Conservation (phyloP, 192 early-diverging fungal genomes). For the Backusella macrospora region DNA sequence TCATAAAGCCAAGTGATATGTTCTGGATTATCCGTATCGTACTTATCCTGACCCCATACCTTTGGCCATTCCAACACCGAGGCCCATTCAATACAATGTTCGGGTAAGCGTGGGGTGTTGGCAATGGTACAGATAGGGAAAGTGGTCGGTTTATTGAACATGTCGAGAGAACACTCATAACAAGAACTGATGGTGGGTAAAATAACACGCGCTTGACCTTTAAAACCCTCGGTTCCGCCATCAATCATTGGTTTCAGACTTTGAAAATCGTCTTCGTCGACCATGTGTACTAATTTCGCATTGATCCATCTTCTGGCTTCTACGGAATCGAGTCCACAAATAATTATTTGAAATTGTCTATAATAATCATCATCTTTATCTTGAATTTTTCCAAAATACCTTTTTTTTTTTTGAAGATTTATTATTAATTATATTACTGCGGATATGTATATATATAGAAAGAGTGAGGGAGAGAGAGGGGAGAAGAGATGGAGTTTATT, state of each 20-base stretch:
- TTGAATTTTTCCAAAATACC: constrained; percentile 89
- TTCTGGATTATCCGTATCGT: constrained; percentile 77
- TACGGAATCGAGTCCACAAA: constrained; percentile 94
- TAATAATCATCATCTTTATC: constrained; percentile 97
- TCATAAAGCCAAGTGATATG: constrained; percentile 80
- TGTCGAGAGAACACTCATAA: constrained; percentile 94
- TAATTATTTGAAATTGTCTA: constrained; percentile 79
- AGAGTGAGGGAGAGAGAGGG: not conserved
- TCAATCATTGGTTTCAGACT: constrained; percentile 90
- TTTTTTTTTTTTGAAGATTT: constrained; percentile 18
- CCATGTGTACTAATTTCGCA: constrained; percentile 79
- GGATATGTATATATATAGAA: not conserved
- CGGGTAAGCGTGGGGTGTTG: constrained; percentile 95
- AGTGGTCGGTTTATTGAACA: constrained; percentile 86
- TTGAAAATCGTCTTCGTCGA: constrained; percentile 70
- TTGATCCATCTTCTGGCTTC: constrained; percentile 98
- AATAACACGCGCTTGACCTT: constrained; percentile 93
- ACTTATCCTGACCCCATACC: constrained; percentile 57
- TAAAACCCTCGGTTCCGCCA: constrained; percentile 95
- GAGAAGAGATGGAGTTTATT: too few species aligned
- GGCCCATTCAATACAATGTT: constrained; percentile 99
- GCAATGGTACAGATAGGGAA: constrained; percentile 99
- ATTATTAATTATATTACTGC: not conserved
- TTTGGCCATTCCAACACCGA: constrained; percentile 93
- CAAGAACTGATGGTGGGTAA: constrained; percentile 85